A percentile compares a stretch with the other conserved stretches of the same genome.
These are phyloP conservation scores for Plasmodium coatneyi DNA, from an alignment of 169 alveolate species.

Conservation along the genomic window DNA sequence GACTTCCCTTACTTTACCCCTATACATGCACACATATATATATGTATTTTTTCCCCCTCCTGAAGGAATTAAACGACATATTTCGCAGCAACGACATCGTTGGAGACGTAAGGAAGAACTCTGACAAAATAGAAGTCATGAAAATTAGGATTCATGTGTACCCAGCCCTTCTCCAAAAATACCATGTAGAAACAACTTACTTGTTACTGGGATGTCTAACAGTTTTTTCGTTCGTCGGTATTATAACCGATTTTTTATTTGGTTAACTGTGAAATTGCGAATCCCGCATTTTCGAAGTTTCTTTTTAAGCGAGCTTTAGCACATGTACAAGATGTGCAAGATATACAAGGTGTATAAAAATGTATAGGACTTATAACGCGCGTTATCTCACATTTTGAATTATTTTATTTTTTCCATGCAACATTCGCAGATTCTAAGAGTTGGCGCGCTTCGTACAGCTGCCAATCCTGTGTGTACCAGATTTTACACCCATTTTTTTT, in stretches of 20 bases:
- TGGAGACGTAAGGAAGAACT: slow-evolving; percentile 19
- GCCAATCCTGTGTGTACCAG: slow-evolving; percentile 11
- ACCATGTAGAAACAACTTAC: slow-evolving; percentile 74
- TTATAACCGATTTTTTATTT: slow-evolving; percentile 71
- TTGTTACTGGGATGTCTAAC: slow-evolving; percentile 64
- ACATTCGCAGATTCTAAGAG: slow-evolving; percentile 11
- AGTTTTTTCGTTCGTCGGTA: slow-evolving; percentile 61
- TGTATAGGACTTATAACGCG: not conserved
- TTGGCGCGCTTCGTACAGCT: not conserved
- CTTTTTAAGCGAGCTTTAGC: not conserved
- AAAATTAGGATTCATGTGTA: slow-evolving; percentile 73
- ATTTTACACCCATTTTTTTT: slow-evolving; percentile 11
- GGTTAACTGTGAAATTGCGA: slow-evolving; percentile 11
- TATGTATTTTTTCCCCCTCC: slow-evolving; percentile 4
- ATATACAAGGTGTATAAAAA: too few relatives aligned
- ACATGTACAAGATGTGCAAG: not conserved
- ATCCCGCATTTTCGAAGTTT: not conserved
- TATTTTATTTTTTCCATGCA: slow-evolving; percentile 6
- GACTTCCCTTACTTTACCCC: not conserved
- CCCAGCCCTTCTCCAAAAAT: slow-evolving; percentile 66
- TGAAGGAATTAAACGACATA: slow-evolving; percentile 64
- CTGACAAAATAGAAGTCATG: slow-evolving; percentile 70
- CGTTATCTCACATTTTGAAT: not conserved
- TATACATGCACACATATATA: not conserved
- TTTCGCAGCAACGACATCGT: slow-evolving; percentile 8